Conservation (phyloP, 2,329 filamentous ascomycete genomes). For the Xylaria arbuscula region DNA sequence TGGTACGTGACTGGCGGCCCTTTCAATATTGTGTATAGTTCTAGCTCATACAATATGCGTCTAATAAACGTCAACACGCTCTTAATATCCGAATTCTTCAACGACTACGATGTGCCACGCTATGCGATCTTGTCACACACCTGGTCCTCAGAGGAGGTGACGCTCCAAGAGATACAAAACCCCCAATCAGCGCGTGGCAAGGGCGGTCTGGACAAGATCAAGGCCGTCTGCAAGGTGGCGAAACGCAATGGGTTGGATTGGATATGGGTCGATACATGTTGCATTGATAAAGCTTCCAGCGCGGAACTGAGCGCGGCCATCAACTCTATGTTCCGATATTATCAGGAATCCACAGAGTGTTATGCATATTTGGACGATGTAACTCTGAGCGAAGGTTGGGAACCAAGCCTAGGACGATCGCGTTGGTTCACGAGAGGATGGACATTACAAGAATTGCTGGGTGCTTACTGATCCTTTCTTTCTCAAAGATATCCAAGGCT, state of each 20-base stretch:
- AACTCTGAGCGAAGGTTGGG: no score
- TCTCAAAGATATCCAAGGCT: no score
- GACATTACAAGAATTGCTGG: conserved; percentile 1
- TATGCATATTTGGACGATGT: conserved; percentile 2
- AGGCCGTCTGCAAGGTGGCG: background rate
- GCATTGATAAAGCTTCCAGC: background rate
- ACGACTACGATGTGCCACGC: background rate
- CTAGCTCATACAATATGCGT: background rate
- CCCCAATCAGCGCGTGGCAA: background rate
- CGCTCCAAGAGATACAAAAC: background rate
- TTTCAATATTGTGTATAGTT: background rate
- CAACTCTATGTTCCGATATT: conserved; percentile 2
- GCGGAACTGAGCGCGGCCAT: background rate
- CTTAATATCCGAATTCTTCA: background rate
- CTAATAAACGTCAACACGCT: background rate
- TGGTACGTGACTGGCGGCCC: background rate
- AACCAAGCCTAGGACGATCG: background rate
- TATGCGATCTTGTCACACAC: conserved; percentile 1
- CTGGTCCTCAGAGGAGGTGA: background rate
- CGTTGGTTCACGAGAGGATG: background rate
- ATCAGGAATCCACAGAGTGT: background rate
- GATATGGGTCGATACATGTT: background rate
- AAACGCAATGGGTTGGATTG: background rate
- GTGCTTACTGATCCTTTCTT: no score
- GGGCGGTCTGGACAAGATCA: background rate